These are phyloP conservation scores for Hymenoscyphus occultus DNA, from an alignment of 2,329 filamentous ascomycete species.

Conservation along the genomic window DNA sequence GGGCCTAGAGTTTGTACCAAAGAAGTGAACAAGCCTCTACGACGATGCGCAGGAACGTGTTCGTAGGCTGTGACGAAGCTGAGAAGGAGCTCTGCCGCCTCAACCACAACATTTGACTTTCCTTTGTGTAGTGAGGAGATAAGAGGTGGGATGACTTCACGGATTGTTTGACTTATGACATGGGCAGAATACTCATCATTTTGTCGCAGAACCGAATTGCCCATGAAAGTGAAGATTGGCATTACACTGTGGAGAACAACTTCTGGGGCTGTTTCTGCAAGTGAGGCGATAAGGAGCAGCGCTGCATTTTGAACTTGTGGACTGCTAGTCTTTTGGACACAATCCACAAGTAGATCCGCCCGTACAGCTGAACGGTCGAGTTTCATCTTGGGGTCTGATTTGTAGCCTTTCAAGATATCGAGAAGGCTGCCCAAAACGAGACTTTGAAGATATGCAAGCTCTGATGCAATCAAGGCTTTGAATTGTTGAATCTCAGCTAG, in stretches of 20 bases:
- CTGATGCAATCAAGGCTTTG: conserved; percentile 75
- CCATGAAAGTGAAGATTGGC: conserved; percentile 99
- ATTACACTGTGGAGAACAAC: conserved; percentile 94
- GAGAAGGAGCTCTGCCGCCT: conserved; percentile 84
- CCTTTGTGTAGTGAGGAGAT: conserved; percentile 81
- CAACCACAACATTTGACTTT: conserved; percentile 72
- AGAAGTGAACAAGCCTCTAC: conserved; percentile 78
- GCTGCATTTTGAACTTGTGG: conserved; percentile 93
- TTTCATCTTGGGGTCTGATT: conserved; percentile 55
- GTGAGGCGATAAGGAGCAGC: conserved; percentile 78
- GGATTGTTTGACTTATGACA: conserved; percentile 92
- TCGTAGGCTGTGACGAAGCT: conserved; percentile 97
- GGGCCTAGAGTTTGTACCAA: conserved; percentile 82
- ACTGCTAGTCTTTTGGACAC: conserved; percentile 85
- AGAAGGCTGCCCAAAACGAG: conserved; percentile 78
- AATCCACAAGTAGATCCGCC: conserved; percentile 88
- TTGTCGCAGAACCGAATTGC: conserved; percentile 83
- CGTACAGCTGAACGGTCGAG: conserved; percentile 79
- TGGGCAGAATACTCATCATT: conserved; percentile 96
- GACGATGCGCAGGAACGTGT: conserved; percentile 85
- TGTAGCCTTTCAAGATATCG: conserved; percentile 77
- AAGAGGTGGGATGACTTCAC: conserved; percentile 87
- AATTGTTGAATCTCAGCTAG: conserved; percentile 87
- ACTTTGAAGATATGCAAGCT: conserved; percentile 86
- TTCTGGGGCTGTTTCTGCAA: conserved; percentile 86